Evolutionary conservation across 441 rosid species (phyloP), one percentile per base, ranked within the genome.

Genomic region (Adansonia madagascariensis): DNA sequence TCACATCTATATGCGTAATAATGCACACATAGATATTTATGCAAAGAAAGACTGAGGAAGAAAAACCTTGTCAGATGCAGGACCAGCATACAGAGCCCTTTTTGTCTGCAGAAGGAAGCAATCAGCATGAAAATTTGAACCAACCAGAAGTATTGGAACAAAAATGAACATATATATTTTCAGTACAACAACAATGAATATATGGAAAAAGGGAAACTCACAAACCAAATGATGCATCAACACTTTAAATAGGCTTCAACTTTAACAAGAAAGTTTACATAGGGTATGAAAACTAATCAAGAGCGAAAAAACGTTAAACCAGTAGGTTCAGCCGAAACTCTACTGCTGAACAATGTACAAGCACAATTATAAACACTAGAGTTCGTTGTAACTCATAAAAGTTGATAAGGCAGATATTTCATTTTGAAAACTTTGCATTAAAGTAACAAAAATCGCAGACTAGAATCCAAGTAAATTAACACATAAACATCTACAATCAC

Each of bases 91-190:
- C 76, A 88, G 60, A 79, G 81, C 66, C 86, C 73, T 87, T 80
- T 87, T 94, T 77, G 85, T 87, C 98, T 94, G 89, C 79, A 84
- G 70, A 73, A 73, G 52, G 77, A 63, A 78, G 66, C 55, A 78
- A 56, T 49, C 5, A 6, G 9, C 59, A 44, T 44, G 63, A 78
- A 73, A 56, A 60, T 63, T 56, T 64, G 62, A 39, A 8, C 62
- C 68, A 73, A 73, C 41, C 56, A 73, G 56, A 46, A 44, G 68
- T 18, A 11, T 72, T 18, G 50, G 46, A 39, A 71, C 62, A 55
- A 55, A 55, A 64, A 64, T 59, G 64, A 59, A 64, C 2, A 14
- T 6, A 63, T 35, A 6, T 27, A 62, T 15, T 31, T 63, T 7
- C 3, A 5, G 44, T 63, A 35, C 44, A 62, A 63, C 60, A 55